These are phyloP conservation scores for Alternaria metachromatica DNA, from an alignment of 2,329 filamentous ascomycete species.

Conservation along the genomic window DNA sequence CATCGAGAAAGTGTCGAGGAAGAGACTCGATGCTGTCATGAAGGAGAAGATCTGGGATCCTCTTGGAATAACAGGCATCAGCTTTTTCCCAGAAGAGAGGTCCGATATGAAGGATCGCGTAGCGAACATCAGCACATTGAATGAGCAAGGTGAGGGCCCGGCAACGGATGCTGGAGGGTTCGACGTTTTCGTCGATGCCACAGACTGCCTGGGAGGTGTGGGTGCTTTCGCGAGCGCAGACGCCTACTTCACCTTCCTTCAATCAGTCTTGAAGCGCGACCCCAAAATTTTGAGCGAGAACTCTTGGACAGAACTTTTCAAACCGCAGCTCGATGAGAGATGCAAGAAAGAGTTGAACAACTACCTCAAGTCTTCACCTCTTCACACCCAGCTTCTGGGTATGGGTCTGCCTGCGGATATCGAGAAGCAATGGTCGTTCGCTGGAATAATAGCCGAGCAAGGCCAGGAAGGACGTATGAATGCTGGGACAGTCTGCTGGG, in stretches of 20 bases:
- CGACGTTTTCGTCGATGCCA: background rate
- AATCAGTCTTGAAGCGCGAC: slow-evolving; percentile 30
- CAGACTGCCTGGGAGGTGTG: slow-evolving; percentile 35
- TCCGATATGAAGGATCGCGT: slow-evolving; percentile 26
- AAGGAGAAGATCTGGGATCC: slow-evolving; percentile 48
- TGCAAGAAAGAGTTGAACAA: slow-evolving; percentile 28
- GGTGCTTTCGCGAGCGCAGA: slow-evolving; percentile 27
- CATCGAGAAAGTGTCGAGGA: slow-evolving; percentile 50
- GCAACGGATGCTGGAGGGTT: background rate
- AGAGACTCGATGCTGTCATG: slow-evolving; percentile 48
- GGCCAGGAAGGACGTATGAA: slow-evolving; percentile 11
- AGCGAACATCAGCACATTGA: slow-evolving; percentile 36
- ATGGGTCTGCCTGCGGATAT: slow-evolving; percentile 5
- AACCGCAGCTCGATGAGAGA: slow-evolving; percentile 33
- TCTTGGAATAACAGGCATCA: slow-evolving; percentile 57
- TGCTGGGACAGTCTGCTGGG: slow-evolving; percentile 12
- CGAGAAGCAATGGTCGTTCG: slow-evolving; percentile 1
- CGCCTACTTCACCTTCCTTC: slow-evolving; percentile 41
- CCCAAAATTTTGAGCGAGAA: slow-evolving; percentile 20
- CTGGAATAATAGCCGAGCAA: background rate
- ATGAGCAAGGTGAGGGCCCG: slow-evolving; percentile 7
- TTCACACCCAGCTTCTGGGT: slow-evolving; percentile 13
- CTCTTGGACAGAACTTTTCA: slow-evolving; percentile 38
- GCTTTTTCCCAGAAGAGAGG: slow-evolving; percentile 56
- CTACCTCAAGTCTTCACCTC: slow-evolving; percentile 7